phyloP scores from a whole-genome alignment of 2,329 filamentous ascomycete species.

The Clonostachys solani region DNA sequence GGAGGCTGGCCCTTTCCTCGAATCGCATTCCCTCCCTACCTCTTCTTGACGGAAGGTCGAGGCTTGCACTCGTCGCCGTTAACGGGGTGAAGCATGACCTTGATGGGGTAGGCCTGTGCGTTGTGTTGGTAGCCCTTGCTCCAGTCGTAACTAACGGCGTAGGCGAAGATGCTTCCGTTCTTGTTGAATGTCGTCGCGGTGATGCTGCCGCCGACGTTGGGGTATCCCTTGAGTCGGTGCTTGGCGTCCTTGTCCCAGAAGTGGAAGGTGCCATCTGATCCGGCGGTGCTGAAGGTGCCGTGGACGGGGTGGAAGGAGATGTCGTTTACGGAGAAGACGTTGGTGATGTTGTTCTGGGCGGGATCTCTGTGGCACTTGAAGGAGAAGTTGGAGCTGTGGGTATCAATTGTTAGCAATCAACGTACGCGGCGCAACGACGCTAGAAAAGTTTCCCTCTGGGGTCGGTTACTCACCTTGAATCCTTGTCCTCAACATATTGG shows the following conservation, averaged over 20 bases:
- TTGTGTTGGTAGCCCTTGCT: constrained; percentile 91
- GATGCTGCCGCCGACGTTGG: constrained; percentile 80
- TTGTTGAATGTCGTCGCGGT: constrained; percentile 88
- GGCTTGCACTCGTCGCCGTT: constrained; percentile 59
- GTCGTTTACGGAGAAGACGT: constrained; percentile 92
- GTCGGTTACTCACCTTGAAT: constrained; percentile 54
- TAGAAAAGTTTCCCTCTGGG: neutral
- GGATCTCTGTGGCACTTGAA: constrained; percentile 98
- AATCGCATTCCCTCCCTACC: constrained; percentile 19
- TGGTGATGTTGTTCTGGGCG: constrained; percentile 70
- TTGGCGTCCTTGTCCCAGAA: constrained; percentile 95
- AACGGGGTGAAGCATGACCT: constrained; percentile 82
- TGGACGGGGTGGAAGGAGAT: constrained; percentile 97
- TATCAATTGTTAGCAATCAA: neutral
- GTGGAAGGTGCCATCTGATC: constrained; percentile 93
- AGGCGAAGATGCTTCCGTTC: constrained; percentile 78
- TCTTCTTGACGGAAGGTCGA: constrained; percentile 55
- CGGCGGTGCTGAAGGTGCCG: constrained; percentile 97
- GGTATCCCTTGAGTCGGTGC: constrained; percentile 85
- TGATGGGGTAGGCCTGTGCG: constrained; percentile 67
- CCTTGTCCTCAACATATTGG: constrained; percentile 97
- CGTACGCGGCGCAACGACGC: neutral
- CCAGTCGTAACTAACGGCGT: constrained; percentile 96
- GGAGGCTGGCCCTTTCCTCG: too few relatives aligned
- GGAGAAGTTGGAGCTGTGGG: constrained; percentile 83